A percentile compares a stretch with the other conserved stretches of the same genome.
Conservation (phyloP, 305 asterid genomes). For the Plantago coronopus region DNA sequence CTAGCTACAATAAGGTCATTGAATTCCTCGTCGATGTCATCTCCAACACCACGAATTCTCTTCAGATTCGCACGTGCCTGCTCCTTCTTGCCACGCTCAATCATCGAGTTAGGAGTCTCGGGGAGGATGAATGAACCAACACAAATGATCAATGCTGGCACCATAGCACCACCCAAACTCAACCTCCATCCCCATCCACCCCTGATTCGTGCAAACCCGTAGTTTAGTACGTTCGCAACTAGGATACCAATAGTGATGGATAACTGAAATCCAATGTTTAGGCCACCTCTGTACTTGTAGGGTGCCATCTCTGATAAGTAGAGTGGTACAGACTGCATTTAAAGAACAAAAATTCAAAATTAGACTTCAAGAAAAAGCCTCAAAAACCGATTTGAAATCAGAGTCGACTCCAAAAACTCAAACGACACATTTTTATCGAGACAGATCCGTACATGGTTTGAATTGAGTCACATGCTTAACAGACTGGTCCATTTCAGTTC, state of each 20-base stretch:
- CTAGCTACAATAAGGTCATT: conserved; percentile 64
- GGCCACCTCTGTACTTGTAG: conserved; percentile 76
- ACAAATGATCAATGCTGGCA: conserved; percentile 70
- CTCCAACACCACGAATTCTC: conserved; percentile 49
- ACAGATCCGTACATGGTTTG: too few relatives aligned
- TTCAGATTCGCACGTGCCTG: conserved; percentile 45
- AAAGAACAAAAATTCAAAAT: not conserved
- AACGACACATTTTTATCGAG: not conserved
- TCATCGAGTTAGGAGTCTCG: conserved; percentile 80
- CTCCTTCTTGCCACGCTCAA: conserved; percentile 60
- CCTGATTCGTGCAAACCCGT: conserved; percentile 44
- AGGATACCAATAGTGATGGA: conserved; percentile 74
- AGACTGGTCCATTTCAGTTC: conserved; percentile 5
- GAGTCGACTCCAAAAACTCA: too few relatives aligned
- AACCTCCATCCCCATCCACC: conserved; percentile 68
- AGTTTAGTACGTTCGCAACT: conserved; percentile 61
- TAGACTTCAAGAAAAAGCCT: too few relatives aligned
- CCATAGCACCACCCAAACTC: conserved; percentile 74
- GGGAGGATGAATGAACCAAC: conserved; percentile 76
- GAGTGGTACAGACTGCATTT: conserved; percentile 65
- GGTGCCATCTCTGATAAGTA: conserved; percentile 96
- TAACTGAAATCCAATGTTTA: conserved; percentile 75
- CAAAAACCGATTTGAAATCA: too few relatives aligned
- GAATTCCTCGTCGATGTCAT: conserved; percentile 68
- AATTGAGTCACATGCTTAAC: conserved; percentile 5